Percentiles rank a stretch among this genome's conserved stretches.
Evolutionary conservation across 192 early-diverging fungal genomes (phyloP).

Genomic region (Mortierella hygrophila): DNA sequence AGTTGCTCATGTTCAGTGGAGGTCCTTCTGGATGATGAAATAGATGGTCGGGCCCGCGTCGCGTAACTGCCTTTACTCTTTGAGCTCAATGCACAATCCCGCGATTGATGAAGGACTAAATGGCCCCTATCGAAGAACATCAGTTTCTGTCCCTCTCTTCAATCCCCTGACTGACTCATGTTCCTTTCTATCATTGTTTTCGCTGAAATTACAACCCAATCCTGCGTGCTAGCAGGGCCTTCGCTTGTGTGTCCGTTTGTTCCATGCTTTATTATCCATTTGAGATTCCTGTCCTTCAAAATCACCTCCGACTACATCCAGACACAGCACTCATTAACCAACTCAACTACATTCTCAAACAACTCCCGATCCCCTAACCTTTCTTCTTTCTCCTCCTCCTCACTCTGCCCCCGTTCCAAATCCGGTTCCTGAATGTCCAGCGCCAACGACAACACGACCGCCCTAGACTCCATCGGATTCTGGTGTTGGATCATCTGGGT

Average conservation of each 20-base stretch:
- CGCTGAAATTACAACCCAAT: too few species aligned
- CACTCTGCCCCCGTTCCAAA: neutral
- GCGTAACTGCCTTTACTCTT: too few species aligned
- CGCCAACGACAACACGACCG: conserved; percentile 63
- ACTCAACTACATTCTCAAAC: conserved; percentile 56
- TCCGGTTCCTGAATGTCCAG: conserved; percentile 49
- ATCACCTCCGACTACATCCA: conserved; percentile 17
- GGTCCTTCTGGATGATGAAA: too few species aligned
- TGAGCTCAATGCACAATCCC: too few species aligned
- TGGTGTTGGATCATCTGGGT: conserved; percentile 62
- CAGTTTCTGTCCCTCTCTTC: too few species aligned
- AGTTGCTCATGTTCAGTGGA: too few species aligned
- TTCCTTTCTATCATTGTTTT: too few species aligned
- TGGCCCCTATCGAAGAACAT: too few species aligned
- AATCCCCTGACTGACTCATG: too few species aligned
- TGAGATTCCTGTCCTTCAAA: neutral
- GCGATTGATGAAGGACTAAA: too few species aligned
- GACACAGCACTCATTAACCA: conserved; percentile 61
- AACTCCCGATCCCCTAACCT: conserved; percentile 46
- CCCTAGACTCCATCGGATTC: conserved; percentile 62
- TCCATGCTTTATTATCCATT: neutral
- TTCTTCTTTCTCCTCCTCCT: conserved; percentile 29
- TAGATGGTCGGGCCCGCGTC: too few species aligned
- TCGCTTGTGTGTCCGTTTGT: too few species aligned
- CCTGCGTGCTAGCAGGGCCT: neutral